Evolutionary conservation across 2,329 filamentous ascomycete species (phyloP).

Genomic region (Ophiocordyceps unilateralis): DNA sequence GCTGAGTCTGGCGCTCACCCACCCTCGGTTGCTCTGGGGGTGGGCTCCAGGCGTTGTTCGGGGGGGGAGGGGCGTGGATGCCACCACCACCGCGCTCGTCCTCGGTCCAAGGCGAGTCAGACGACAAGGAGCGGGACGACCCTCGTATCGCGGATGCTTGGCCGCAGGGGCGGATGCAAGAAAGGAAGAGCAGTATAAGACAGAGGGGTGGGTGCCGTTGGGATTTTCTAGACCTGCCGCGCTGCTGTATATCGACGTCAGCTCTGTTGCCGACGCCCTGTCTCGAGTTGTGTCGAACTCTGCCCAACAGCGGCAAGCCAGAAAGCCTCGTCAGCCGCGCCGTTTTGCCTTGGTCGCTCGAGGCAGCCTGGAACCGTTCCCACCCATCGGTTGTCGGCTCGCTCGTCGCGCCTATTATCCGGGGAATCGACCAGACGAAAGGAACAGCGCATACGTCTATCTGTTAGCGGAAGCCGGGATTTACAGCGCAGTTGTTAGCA

Average conservation of each 20-base stretch:
- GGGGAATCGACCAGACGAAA: not conserved
- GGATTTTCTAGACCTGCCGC: not conserved
- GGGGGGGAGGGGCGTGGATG: constrained; percentile 2
- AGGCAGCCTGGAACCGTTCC: too few species aligned
- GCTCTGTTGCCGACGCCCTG: not conserved
- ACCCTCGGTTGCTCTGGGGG: constrained; percentile 1
- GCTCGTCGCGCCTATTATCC: not conserved
- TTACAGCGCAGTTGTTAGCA: not conserved
- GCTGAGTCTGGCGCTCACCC: constrained; percentile 13
- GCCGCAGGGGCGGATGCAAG: not conserved
- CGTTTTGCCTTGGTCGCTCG: not conserved
- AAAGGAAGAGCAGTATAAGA: constrained; percentile 1
- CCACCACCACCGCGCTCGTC: constrained; percentile 1
- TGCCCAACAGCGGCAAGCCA: not conserved
- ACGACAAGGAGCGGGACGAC: constrained; percentile 2
- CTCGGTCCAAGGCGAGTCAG: constrained; percentile 1
- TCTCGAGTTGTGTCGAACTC: not conserved
- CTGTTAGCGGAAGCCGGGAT: not conserved
- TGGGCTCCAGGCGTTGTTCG: not conserved
- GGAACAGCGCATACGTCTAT: too few species aligned
- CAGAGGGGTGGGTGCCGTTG: not conserved
- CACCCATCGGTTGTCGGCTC: not conserved
- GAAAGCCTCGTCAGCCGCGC: not conserved
- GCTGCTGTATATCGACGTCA: not conserved
- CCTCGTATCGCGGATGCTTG: not conserved